Evolutionary conservation across 2,329 filamentous ascomycete species (phyloP).

Genomic region (Colletotrichum chlorophyti): DNA sequence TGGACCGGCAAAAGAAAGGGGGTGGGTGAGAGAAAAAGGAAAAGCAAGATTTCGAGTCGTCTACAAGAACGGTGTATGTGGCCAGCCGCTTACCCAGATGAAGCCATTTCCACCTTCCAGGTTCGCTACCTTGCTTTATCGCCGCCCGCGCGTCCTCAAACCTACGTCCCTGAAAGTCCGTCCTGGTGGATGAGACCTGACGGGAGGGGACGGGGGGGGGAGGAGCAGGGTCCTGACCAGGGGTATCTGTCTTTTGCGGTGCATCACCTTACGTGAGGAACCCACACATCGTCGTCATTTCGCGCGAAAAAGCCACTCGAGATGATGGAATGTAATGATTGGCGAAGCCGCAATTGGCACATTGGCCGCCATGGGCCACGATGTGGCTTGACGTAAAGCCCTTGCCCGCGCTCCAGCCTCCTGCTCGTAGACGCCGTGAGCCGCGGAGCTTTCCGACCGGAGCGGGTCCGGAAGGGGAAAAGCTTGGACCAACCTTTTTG

Average conservation of each 20-base stretch:
- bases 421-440: background rate
- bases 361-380: background rate
- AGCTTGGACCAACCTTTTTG: constrained; percentile 22
- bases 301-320: background rate
- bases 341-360: background rate
- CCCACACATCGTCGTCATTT: background rate
- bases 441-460: background rate
- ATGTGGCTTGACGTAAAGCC: background rate
- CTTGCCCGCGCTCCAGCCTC: background rate
- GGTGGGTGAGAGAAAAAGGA: too few species aligned
- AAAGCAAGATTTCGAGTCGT: too few species aligned
- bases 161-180: too few species aligned
- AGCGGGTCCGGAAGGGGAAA: background rate
- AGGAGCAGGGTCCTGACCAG: too few species aligned
- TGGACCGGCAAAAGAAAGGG: too few species aligned
- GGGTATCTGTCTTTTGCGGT: too few species aligned
- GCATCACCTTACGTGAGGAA: too few species aligned
- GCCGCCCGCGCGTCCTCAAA: too few species aligned
- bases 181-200: background rate
- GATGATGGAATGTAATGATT: background rate
- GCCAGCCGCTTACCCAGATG: too few species aligned
- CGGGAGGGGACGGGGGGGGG: too few species aligned
- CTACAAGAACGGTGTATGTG: too few species aligned
- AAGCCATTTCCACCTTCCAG: background rate
- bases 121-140: background rate